A percentile compares a stretch with the other conserved stretches of the same genome.
Conservation (phyloP, 2,329 filamentous ascomycete species). For the Lecanoromycetidae sp. region DNA sequence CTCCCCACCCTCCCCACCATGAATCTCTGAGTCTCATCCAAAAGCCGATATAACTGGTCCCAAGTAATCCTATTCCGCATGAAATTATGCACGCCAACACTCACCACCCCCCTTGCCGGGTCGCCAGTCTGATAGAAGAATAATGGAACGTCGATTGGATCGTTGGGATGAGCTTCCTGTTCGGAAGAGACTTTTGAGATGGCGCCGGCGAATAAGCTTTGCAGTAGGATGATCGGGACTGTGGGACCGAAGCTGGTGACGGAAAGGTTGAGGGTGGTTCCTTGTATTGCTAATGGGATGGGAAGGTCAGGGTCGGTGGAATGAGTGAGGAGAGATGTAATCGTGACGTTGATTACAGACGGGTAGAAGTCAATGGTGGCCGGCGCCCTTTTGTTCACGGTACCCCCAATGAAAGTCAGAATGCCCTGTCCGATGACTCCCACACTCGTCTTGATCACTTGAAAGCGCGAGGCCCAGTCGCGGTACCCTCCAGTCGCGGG, state of each 20-base stretch:
- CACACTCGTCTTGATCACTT: neutral
- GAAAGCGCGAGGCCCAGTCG: neutral
- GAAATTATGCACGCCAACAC: neutral
- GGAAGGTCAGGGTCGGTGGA: neutral
- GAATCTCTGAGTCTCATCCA: neutral
- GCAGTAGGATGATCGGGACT: neutral
- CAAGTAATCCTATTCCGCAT: neutral
- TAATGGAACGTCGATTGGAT: neutral
- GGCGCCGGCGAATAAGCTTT: neutral
- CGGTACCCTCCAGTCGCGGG: neutral
- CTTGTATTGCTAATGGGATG: neutral
- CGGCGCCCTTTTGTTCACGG: neutral
- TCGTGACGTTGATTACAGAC: neutral
- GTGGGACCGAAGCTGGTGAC: neutral
- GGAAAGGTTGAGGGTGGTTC: neutral
- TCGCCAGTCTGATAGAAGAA: neutral
- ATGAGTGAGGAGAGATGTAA: neutral
- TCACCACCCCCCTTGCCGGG: neutral
- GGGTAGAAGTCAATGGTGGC: neutral
- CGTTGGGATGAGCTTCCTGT: neutral
- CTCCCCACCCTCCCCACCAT: neutral
- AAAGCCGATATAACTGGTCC: neutral
- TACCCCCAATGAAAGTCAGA: neutral
- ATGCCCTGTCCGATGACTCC: neutral
- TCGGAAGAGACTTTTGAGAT: neutral